Evolutionary conservation across 306 rosid species (phyloP).

Genomic region (Rubus idaeus): DNA sequence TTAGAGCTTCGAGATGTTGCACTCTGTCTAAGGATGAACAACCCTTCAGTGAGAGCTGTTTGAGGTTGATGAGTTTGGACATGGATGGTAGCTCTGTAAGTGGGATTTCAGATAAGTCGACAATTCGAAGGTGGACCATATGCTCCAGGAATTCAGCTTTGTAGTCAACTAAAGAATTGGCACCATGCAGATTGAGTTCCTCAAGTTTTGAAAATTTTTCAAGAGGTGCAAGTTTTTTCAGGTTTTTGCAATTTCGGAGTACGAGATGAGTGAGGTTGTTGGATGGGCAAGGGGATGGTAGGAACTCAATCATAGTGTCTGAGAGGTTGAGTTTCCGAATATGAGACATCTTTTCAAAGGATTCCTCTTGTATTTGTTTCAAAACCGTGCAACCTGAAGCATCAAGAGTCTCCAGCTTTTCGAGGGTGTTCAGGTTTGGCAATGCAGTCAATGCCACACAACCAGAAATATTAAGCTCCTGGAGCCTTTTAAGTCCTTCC

Average conservation of each 20-base stretch:
- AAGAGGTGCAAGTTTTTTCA: constrained; percentile 13
- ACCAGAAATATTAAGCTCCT: constrained; percentile 19
- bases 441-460: constrained; percentile 4
- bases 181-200: constrained; percentile 28
- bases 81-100: constrained; percentile 4
- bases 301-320: constrained; percentile 14
- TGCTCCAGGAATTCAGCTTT: constrained; percentile 15
- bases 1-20: background rate
- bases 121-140: constrained; percentile 21
- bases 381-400: constrained; percentile 32
- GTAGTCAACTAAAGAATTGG: background rate
- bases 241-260: constrained; percentile 20
- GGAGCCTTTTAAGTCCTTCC: constrained; percentile 16
- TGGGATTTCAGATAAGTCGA: constrained; percentile 29
- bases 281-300: constrained; percentile 19
- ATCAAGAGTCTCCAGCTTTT: constrained; percentile 32
- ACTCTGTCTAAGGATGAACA: background rate
- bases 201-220: constrained; percentile 20
- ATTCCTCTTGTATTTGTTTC: constrained; percentile 11
- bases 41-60: constrained; percentile 22
- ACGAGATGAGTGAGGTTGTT: constrained; percentile 23
- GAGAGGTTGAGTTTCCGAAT: constrained; percentile 35
- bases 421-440: constrained; percentile 12
- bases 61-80: constrained; percentile 25
- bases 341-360: constrained; percentile 26